phyloP scores from a whole-genome alignment of 176 grass and related monocot species.

The Zea luxurians region DNA sequence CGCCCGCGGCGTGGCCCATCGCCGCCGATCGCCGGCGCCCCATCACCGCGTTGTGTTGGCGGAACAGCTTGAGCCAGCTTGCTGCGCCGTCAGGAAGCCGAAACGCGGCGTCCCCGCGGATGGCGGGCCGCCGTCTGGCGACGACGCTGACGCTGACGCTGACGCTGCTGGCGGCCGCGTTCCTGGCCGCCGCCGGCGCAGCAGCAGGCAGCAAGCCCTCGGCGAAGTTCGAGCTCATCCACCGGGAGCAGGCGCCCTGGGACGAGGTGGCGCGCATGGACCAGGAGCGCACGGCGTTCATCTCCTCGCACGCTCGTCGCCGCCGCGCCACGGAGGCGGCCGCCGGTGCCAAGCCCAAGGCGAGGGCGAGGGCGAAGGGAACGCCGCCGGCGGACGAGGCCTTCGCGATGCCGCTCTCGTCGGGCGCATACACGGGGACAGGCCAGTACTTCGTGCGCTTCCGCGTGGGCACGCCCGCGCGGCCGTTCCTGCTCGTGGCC shows the following conservation, averaged over 20 bases:
- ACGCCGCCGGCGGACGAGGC: conserved; percentile 4
- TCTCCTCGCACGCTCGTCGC: conserved; percentile 32
- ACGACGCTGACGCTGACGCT: background rate
- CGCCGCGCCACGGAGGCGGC: conserved; percentile 36
- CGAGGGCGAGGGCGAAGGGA: background rate
- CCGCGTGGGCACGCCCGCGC: conserved; percentile 85
- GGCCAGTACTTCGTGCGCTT: conserved; percentile 88
- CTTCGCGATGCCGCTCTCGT: conserved; percentile 78
- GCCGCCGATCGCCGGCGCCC: background rate
- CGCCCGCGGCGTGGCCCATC: background rate
- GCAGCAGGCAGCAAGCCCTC: conserved; percentile 22
- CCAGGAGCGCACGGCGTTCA: conserved; percentile 36
- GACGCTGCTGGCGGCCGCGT: background rate
- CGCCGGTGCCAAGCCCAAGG: background rate
- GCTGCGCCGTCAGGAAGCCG: background rate
- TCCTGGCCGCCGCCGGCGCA: background rate
- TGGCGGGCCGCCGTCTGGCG: conserved; percentile 25
- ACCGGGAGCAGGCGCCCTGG: background rate
- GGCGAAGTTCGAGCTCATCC: conserved; percentile 39
- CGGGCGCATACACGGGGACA: conserved; percentile 69
- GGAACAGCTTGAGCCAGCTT: background rate
- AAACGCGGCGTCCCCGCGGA: conserved; percentile 25
- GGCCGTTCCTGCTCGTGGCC: conserved; percentile 68
- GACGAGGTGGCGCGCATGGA: conserved; percentile 21
- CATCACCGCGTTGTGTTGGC: background rate